A percentile compares a stretch with the other conserved stretches of the same genome.
Conservation (phyloP, 352 stramenopile genomes). For the Phytophthora pseudosyringae region DNA sequence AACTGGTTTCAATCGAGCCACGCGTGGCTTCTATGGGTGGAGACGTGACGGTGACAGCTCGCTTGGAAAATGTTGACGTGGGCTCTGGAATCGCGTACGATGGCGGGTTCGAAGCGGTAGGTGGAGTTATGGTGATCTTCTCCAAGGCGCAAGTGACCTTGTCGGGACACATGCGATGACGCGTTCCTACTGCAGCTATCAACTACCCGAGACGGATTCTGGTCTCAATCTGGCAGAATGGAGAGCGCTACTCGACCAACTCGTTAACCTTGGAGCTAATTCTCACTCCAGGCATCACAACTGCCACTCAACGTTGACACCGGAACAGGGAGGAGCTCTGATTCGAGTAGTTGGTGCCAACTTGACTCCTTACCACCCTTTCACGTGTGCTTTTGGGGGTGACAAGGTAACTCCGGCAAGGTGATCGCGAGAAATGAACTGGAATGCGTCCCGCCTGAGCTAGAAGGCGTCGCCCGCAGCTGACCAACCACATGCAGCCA, state of each 20-base stretch:
- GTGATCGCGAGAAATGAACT: conserved; percentile 30
- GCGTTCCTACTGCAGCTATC: conserved; percentile 2
- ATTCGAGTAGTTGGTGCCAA: conserved; percentile 32
- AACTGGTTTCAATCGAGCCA: conserved; percentile 41
- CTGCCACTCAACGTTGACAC: conserved; percentile 19
- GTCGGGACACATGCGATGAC: conserved; percentile 18
- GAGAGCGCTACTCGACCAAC: conserved; percentile 41
- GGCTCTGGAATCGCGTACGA: conserved; percentile 16
- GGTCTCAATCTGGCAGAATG: conserved; percentile 45
- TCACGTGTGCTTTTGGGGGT: conserved; percentile 34
- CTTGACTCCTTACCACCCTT: conserved; percentile 15
- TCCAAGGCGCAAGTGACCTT: conserved; percentile 13
- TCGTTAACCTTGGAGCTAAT: conserved; percentile 34
- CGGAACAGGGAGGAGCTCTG: conserved; percentile 17
- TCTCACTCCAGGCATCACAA: conserved; percentile 13
- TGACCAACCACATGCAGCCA: too few species aligned
- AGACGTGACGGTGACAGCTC: conserved; percentile 27
- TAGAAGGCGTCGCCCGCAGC: too few species aligned
- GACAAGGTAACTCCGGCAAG: conserved; percentile 2
- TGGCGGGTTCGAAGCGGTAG: conserved; percentile 39
- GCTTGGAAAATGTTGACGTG: conserved; percentile 24
- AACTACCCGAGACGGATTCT: conserved; percentile 7
- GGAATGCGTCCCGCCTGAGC: conserved; percentile 36
- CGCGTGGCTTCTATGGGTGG: conserved; percentile 20
- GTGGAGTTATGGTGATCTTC: conserved; percentile 17